Evolutionary conservation across 805 yeast species (phyloP).

Genomic region (Cyberlindnera saturnus): DNA sequence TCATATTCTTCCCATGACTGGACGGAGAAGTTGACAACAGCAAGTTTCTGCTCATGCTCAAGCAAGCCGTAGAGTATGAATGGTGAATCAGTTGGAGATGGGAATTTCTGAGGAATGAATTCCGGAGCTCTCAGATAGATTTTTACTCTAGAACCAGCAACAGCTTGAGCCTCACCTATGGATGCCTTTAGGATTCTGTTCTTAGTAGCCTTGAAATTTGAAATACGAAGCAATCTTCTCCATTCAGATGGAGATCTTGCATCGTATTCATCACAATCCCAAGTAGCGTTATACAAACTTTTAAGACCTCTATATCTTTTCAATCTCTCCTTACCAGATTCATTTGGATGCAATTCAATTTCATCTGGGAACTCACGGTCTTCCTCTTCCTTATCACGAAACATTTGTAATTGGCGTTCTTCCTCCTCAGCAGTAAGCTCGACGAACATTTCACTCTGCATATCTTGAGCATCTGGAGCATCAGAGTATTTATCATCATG

Average conservation of each 20-base stretch:
- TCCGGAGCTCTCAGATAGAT: conserved; percentile 56
- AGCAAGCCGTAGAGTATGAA: conserved; percentile 69
- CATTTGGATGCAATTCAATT: conserved; percentile 73
- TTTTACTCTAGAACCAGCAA: conserved; percentile 60
- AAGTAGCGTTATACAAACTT: conserved; percentile 68
- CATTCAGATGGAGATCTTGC: conserved; percentile 71
- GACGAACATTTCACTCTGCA: conserved; percentile 51
- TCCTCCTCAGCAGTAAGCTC: conserved; percentile 82
- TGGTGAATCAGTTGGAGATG: conserved; percentile 40
- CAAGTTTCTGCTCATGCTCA: conserved; percentile 80
- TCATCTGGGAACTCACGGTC: conserved; percentile 96
- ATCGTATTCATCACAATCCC: conserved; percentile 87
- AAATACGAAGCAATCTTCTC: conserved; percentile 66
- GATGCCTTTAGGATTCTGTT: conserved; percentile 62
- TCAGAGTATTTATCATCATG: conserved; percentile 28
- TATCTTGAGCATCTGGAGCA: conserved; percentile 26
- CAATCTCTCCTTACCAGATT: conserved; percentile 69
- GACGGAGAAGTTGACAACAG: conserved; percentile 76
- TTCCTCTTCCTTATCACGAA: conserved; percentile 65
- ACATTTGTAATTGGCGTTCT: conserved; percentile 64
- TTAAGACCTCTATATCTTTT: conserved; percentile 82
- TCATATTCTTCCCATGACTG: conserved; percentile 89
- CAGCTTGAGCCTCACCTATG: conserved; percentile 35
- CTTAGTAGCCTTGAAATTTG: conserved; percentile 70
- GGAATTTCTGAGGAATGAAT: conserved; percentile 35